Conservation (phyloP, 495 filamentous ascomycete genomes). For the Venustampulla echinocandica region DNA sequence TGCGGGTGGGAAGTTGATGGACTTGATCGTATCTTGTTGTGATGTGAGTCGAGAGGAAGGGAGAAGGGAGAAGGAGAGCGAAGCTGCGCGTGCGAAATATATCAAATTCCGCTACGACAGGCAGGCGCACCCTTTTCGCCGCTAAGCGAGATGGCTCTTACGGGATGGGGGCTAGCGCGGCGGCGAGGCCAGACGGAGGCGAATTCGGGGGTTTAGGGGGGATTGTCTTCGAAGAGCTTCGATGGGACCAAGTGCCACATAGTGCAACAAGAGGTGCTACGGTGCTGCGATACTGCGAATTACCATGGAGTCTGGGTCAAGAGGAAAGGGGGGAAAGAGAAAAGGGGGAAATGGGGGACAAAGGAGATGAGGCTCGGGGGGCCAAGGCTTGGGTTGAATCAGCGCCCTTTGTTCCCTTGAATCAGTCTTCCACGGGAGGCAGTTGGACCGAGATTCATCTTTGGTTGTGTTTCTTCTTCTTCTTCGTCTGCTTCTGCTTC, state of each 20-base stretch:
- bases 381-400: too few species aligned
- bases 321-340: too few species aligned
- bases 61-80: conserved; percentile 12
- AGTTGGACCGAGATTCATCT: too few species aligned
- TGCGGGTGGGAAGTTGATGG: conserved; percentile 9
- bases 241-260: background rate
- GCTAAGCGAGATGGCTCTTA: conserved; percentile 8
- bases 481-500: too few species aligned
- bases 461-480: too few species aligned
- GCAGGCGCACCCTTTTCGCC: background rate
- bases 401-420: too few species aligned
- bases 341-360: too few species aligned
- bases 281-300: background rate
- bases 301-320: too few species aligned
- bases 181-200: background rate
- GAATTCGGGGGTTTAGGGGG: too few species aligned
- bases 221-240: background rate
- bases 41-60: conserved; percentile 21
- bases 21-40: conserved; percentile 25
- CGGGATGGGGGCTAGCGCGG: background rate
- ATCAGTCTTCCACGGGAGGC: too few species aligned
- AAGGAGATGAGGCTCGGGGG: too few species aligned
- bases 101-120: conserved; percentile 16
- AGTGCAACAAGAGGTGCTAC: background rate
- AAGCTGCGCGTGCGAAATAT: conserved; percentile 7